phyloP scores from a whole-genome alignment of 1,284 basidiomycete genomes.

The Moesziomyces parantarcticus region DNA sequence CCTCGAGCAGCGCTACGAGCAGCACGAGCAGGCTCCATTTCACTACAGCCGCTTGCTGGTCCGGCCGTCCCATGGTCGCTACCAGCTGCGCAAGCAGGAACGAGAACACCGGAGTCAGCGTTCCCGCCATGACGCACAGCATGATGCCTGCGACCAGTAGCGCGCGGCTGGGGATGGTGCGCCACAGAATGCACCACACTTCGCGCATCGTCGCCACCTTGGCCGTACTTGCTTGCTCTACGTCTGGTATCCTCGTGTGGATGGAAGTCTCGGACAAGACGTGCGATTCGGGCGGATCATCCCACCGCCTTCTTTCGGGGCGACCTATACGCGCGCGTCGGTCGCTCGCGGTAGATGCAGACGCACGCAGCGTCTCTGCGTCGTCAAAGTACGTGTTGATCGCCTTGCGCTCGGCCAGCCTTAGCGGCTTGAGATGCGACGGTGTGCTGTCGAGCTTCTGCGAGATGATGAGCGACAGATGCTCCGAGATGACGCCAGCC shows the following conservation, averaged over 20 bases:
- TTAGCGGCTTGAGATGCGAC: constrained; percentile 39
- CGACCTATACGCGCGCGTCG: constrained; percentile 14
- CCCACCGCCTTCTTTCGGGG: constrained; percentile 24
- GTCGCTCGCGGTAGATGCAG: constrained; percentile 30
- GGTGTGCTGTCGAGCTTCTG: constrained; percentile 20
- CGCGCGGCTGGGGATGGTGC: constrained; percentile 80
- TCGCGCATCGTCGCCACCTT: constrained; percentile 12
- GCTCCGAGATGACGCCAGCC: constrained; percentile 18
- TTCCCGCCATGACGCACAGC: constrained; percentile 75
- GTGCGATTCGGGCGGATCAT: not conserved
- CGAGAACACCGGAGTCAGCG: constrained; percentile 90
- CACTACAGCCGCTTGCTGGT: constrained; percentile 72
- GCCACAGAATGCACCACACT: constrained; percentile 72
- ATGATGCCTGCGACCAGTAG: constrained; percentile 77
- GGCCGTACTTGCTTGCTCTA: not conserved
- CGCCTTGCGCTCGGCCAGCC: constrained; percentile 33
- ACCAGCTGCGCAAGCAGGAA: constrained; percentile 85
- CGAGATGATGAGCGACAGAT: constrained; percentile 41
- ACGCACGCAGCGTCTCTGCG: constrained; percentile 31
- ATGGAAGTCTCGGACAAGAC: not conserved
- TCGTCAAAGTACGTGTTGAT: constrained; percentile 35
- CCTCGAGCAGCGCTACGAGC: constrained; percentile 79
- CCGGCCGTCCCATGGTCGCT: constrained; percentile 73
- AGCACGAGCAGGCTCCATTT: constrained; percentile 70
- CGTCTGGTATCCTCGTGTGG: not conserved